These are phyloP conservation scores for Quercus agrifolia DNA, from an alignment of 306 rosid species.

Conservation along the genomic window DNA sequence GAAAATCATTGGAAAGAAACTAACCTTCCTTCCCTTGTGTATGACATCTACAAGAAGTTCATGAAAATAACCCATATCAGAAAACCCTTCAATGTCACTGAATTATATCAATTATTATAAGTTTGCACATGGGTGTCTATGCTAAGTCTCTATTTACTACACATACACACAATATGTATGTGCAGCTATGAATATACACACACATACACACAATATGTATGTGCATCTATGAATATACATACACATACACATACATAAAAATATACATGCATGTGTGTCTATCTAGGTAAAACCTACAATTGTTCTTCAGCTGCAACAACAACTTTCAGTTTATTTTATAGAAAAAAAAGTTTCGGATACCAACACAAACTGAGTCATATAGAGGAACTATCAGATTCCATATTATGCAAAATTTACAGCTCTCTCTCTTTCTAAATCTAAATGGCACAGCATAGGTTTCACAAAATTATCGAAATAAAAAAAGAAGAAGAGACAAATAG, in stretches of 20 bases:
- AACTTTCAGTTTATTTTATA: too few species aligned
- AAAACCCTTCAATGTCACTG: constrained; percentile 6
- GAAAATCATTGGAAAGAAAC: not conserved
- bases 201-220: not conserved
- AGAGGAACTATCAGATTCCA: not conserved
- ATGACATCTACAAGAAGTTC: constrained; percentile 32
- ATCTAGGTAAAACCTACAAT: too few species aligned
- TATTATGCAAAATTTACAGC: not conserved
- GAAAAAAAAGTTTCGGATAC: too few species aligned
- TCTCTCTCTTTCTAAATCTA: too few species aligned
- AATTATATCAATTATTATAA: not conserved
- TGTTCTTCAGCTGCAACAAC: too few species aligned
- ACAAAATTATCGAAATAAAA: not conserved
- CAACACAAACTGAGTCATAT: not conserved
- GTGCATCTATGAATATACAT: not conserved
- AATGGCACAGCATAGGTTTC: not conserved
- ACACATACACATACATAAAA: not conserved
- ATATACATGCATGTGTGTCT: not conserved
- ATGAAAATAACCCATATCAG: constrained; percentile 20
- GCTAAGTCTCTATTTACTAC: too few species aligned
- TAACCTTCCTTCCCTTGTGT: constrained; percentile 41
- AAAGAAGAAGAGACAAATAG: not conserved
- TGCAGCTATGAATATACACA: too few species aligned
- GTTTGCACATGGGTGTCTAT: too few species aligned
- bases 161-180: too few species aligned